Evolutionary conservation across 75 land plant species (phyloP), one percentile per base, ranked within the genome.

Genomic region (Larix kaempferi): DNA sequence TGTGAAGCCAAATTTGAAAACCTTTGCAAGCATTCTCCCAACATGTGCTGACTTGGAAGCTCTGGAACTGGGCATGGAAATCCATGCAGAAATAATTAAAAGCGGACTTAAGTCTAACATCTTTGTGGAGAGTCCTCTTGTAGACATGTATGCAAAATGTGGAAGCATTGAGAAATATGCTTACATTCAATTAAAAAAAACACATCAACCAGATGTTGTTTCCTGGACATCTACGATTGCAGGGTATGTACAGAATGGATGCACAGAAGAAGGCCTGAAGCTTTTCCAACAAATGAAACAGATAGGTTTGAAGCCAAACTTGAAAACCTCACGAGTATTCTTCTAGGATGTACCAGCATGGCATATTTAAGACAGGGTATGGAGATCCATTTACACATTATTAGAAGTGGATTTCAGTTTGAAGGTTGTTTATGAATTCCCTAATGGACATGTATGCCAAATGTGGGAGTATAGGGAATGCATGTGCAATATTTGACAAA

Each of bases 61-160:
- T 23, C 35, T 67, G 21, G 74, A 66, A 15, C 49, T 74, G 15
- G 89, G 84, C 0, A 59, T 73, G 76, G 74, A 80, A 59, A 44
- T 87, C 12, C 86, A 87, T 76, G 78, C 33, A 12, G 55, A 56
- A 21, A 49, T 76, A 22, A 37, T 74, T 16, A 81, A 84, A 60
- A 21, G 57, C 5, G 88, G 83, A 49, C 29, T 76, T 15, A 57
- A 75, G 44, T 54, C 62, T 13, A 39, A 67, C 75, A 73, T 78
- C 23, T 84, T 80, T 76, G 80, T 84, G 6, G 44, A 72, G 12
- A 87, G 81, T 76, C 78, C 83, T 41, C 81, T 87, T 21, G 73
- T 87, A 56, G 65, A 78, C 29, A 84, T 84, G 86, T 87, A 87
- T 56, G 86, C 75, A 74, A 87, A 81, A 71, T 87, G 83, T 77